Evolutionary conservation across 352 stramenopile species (phyloP).

Genomic region (Pseudoperonospora humuli): DNA sequence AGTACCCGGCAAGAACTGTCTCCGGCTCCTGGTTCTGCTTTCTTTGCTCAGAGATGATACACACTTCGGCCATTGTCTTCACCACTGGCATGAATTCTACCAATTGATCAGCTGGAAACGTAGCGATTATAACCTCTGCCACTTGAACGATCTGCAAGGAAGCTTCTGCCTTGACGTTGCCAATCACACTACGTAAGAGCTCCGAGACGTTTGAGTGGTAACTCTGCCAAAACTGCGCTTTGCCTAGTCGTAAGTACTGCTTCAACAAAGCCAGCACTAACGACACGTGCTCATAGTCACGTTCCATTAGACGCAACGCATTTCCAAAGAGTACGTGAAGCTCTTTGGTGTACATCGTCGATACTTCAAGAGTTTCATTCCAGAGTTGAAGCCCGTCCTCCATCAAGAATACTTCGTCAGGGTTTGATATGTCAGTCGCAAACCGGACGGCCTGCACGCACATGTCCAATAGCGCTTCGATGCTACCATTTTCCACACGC

Average conservation of each 20-base stretch:
- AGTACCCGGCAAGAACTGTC: conserved; percentile 50
- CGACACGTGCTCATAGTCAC: conserved; percentile 73
- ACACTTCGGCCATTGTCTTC: conserved; percentile 39
- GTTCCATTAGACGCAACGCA: conserved; percentile 53
- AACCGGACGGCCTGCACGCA: conserved; percentile 61
- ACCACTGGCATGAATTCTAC: conserved; percentile 22
- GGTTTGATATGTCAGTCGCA: conserved; percentile 69
- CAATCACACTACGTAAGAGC: conserved; percentile 44
- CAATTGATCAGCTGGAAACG: conserved; percentile 36
- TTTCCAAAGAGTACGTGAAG: conserved; percentile 65
- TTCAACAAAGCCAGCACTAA: conserved; percentile 49
- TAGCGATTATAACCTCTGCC: conserved; percentile 34
- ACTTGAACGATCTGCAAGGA: conserved; percentile 46
- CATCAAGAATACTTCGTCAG: conserved; percentile 82
- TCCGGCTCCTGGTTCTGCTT: conserved; percentile 40
- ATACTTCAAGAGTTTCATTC: conserved; percentile 44
- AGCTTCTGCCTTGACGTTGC: conserved; percentile 64
- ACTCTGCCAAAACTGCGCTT: conserved; percentile 52
- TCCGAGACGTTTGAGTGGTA: conserved; percentile 39
- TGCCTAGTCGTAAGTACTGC: conserved; percentile 55
- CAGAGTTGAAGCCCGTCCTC: conserved; percentile 73
- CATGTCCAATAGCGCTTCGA: conserved; percentile 54
- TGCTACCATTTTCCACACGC: conserved; percentile 9
- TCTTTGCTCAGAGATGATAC: conserved; percentile 33
- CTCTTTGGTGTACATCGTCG: conserved; percentile 48